Base-by-base conservation (phyloP, 208 protist genomes). In the Trichomonas gallinae region DNA sequence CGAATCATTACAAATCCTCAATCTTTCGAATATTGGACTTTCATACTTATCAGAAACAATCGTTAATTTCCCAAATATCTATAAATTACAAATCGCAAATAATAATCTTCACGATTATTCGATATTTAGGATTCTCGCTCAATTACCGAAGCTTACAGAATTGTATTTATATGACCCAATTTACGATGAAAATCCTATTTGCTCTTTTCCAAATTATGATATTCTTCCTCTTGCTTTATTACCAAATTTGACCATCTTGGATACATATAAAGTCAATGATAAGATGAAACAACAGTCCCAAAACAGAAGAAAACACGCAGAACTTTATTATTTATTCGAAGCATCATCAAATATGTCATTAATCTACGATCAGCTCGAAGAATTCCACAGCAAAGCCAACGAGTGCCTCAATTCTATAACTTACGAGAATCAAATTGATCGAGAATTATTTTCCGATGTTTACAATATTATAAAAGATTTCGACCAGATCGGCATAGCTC, bases 161-260 rank as follows among this genome's bases (percentile, higher is more conserved):
- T 26, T 93, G 21, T 48, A 93, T 93, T 34, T 93, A 8, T 93
- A 93, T 93, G 87, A 93, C 38, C 87, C 87, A 38, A 51, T 34
- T 51, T 93, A 93, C 44, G 87, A 44, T 38, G n/a, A n/a, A 23
- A 93, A 93, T 93, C 87, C 87, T 31, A 48, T 93, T 93, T 93
- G 87, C 51, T 42, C 17, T 34, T 38, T 93, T 38, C 87, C 87
- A 13, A 93, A 93, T 93, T 93, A 93, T 93, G 45, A 93, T 26
- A 31, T 93, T 51, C 42, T 93, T 93, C 44, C 87, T 26, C 0
- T 93, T 40, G 23, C 87, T 38, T 10, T 48, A 23, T 42, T 93
- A 36, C 87, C 87, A 38, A 42, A 93, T 48, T 2, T 93, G 10
- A 93, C 40, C 0, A 44, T 93, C 38, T 26, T 93, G n/a, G 87